A percentile compares a stretch with the other conserved stretches of the same genome.
These are phyloP conservation scores for Salvia miltiorrhiza DNA, from an alignment of 257 asterid species.

Conservation along the genomic window DNA sequence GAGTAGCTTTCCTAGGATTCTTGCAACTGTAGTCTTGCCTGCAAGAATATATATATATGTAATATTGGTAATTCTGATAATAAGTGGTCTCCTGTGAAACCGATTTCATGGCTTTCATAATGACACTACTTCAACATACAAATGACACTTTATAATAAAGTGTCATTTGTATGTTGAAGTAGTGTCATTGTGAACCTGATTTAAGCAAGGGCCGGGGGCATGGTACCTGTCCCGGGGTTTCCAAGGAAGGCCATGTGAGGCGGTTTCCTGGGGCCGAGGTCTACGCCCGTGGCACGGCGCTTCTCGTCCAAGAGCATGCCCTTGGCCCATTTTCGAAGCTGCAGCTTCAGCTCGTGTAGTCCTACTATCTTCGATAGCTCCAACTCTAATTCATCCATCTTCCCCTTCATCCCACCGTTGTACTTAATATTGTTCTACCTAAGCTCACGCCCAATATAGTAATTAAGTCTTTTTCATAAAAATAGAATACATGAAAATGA, in stretches of 20 bases:
- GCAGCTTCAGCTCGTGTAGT: slow-evolving; percentile 55
- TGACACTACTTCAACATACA: too few species aligned
- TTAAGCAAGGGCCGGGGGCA: neutral
- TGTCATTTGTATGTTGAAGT: too few species aligned
- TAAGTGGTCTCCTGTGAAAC: too few species aligned
- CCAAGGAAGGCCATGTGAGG: slow-evolving; percentile 98
- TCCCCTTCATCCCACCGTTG: slow-evolving; percentile 43
- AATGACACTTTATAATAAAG: too few species aligned
- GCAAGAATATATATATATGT: too few species aligned
- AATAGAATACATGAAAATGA: too few species aligned
- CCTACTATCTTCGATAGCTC: slow-evolving; percentile 78
- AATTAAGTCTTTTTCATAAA: too few species aligned
- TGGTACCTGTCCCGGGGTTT: slow-evolving; percentile 93
- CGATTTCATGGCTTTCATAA: too few species aligned
- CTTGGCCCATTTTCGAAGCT: slow-evolving; percentile 83
- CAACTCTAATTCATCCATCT: slow-evolving; percentile 60
- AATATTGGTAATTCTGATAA: too few species aligned
- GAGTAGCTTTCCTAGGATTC: slow-evolving; percentile 75
- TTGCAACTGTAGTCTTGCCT: slow-evolving; percentile 87
- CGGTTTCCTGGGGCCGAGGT: slow-evolving; percentile 74
- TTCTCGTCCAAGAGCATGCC: slow-evolving; percentile 88
- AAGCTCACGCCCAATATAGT: too few species aligned
- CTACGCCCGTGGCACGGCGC: slow-evolving; percentile 72
- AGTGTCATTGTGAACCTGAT: too few species aligned
- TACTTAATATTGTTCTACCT: too few species aligned